phyloP scores from a whole-genome alignment of 768 basidiomycete genomes.

The Lactarius pseudohatsudake region DNA sequence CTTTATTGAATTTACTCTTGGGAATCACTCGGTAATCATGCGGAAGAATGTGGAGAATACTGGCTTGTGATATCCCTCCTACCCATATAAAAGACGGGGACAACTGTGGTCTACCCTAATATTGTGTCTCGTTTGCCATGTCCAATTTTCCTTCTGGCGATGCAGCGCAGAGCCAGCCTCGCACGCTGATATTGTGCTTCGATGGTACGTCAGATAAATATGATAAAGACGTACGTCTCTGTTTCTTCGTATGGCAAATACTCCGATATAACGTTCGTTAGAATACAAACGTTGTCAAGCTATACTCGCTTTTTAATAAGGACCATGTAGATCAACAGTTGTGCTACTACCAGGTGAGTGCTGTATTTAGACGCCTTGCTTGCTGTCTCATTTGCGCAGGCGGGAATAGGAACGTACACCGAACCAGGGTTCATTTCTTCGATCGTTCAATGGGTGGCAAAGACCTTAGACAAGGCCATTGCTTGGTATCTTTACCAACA shows the following conservation, averaged over 20 bases:
- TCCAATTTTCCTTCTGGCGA: neutral
- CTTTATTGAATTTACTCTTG: no score
- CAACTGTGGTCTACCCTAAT: no score
- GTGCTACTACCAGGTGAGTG: slow-evolving; percentile 65
- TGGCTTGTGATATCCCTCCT: neutral
- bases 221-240: slow-evolving; percentile 2
- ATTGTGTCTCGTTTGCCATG: neutral
- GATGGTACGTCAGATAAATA: slow-evolving; percentile 23
- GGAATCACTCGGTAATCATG: no score
- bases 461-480: slow-evolving; percentile 62
- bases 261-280: slow-evolving; percentile 21
- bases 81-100: neutral
- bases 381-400: neutral
- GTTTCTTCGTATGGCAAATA: neutral
- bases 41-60: neutral
- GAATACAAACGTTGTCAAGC: slow-evolving; percentile 44
- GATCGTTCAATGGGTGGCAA: slow-evolving; percentile 52
- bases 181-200: slow-evolving; percentile 23
- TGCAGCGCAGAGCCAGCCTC: neutral
- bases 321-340: slow-evolving; percentile 38
- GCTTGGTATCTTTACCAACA: slow-evolving; percentile 76
- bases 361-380: neutral
- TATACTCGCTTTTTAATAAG: slow-evolving; percentile 41
- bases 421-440: slow-evolving; percentile 65
- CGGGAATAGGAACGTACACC: slow-evolving; percentile 33